A percentile compares a stretch with the other conserved stretches of the same genome.
Conservation (phyloP, 2,329 filamentous ascomycete species). For the Sclerotinia glacialis region DNA sequence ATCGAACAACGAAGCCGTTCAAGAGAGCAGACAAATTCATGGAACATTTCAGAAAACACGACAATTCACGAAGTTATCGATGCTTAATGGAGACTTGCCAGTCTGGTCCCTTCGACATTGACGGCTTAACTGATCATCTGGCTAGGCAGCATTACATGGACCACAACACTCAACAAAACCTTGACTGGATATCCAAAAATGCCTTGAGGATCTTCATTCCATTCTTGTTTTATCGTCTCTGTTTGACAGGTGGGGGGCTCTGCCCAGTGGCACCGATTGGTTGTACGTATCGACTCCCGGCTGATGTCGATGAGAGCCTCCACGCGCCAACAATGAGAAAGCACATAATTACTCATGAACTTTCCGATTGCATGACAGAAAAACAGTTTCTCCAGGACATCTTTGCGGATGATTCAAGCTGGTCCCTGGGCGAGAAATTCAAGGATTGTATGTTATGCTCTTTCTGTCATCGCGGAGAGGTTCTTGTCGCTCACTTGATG, state of each 20-base stretch:
- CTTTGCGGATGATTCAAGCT: rapidly evolving
- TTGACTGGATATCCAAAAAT: neutral
- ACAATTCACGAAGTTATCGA: neutral
- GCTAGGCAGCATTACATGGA: rapidly evolving
- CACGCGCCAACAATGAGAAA: rapidly evolving
- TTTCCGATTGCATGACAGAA: neutral
- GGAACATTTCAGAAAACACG: neutral
- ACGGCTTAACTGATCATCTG: neutral
- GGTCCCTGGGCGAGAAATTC: rapidly evolving
- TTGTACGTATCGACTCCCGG: neutral
- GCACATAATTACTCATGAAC: neutral
- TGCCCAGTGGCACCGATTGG: neutral
- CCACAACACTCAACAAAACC: neutral
- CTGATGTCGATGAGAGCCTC: rapidly evolving
- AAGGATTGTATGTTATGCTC: neutral
- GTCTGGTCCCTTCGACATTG: neutral
- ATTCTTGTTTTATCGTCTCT: rapidly evolving
- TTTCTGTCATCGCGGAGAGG: neutral
- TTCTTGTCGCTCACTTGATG: neutral
- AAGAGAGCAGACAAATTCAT: neutral
- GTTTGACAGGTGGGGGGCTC: neutral
- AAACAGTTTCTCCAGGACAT: rapidly evolving
- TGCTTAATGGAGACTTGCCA: neutral
- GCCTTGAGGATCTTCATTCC: neutral
- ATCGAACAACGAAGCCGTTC: neutral